Percentiles rank a stretch among this genome's conserved stretches.
Conservation (phyloP, 2,329 filamentous ascomycete species). For the Xylaria hypoxylon region DNA sequence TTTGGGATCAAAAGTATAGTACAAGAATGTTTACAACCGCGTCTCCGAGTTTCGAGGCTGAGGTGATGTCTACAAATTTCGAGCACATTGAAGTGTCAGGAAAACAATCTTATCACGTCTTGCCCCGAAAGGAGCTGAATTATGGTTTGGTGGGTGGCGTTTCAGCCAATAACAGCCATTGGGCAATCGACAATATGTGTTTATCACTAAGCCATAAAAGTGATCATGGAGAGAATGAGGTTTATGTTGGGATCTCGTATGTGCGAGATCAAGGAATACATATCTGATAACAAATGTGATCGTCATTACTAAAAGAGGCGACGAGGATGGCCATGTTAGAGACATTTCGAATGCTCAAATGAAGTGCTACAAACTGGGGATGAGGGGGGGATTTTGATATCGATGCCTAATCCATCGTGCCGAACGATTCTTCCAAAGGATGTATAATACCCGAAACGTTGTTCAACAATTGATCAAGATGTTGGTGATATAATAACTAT, state of each 20-base stretch:
- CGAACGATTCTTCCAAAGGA: not conserved
- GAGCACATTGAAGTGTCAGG: not conserved
- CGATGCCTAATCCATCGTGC: not conserved
- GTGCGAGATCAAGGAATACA: conserved; percentile 30
- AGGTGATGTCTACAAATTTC: not conserved
- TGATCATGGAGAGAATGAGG: conserved; percentile 1
- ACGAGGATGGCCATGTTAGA: too few relatives aligned
- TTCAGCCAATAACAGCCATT: conserved; percentile 19
- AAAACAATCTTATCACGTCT: not conserved
- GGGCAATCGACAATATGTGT: conserved; percentile 27
- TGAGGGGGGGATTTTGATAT: too few relatives aligned
- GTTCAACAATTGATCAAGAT: not conserved
- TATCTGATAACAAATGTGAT: not conserved
- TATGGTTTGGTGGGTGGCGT: conserved; percentile 16
- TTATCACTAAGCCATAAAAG: conserved; percentile 24
- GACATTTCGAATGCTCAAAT: not conserved
- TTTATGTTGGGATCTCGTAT: conserved; percentile 18
- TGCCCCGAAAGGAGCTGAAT: not conserved
- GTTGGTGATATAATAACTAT: not conserved
- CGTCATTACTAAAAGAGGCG: not conserved
- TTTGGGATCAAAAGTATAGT: conserved; percentile 33
- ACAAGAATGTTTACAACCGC: conserved; percentile 19
- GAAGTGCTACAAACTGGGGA: not conserved
- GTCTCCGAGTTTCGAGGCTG: not conserved
- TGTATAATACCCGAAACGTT: conserved; percentile 1